Evolutionary conservation across 2,329 filamentous ascomycete genomes (phyloP).

Genomic region (Epicoccum nigrum): DNA sequence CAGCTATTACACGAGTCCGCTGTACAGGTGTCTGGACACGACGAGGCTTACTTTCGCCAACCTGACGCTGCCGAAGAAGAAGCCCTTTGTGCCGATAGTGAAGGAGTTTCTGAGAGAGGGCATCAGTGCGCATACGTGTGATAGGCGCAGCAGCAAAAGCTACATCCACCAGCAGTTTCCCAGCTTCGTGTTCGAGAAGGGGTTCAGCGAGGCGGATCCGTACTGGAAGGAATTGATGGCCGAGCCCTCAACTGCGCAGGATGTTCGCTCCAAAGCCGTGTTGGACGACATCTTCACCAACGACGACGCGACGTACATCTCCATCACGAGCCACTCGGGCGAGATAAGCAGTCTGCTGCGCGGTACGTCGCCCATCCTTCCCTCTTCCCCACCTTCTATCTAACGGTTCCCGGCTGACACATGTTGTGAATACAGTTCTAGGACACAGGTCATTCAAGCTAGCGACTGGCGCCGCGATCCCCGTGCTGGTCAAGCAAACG

Average conservation of each 20-base stretch:
- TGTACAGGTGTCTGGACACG: constrained; percentile 68
- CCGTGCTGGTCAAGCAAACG: constrained; percentile 68
- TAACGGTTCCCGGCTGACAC: no score
- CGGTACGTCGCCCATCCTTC: no score
- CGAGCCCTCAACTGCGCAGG: constrained; percentile 59
- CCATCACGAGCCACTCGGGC: constrained; percentile 64
- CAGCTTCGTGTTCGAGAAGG: constrained; percentile 62
- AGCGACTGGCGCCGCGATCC: constrained; percentile 71
- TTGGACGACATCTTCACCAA: constrained; percentile 61
- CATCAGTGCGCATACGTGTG: constrained; percentile 72
- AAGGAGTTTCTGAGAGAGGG: constrained; percentile 71
- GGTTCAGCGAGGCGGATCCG: constrained; percentile 65
- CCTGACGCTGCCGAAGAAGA: constrained; percentile 58
- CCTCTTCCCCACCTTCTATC: no score
- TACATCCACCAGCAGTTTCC: constrained; percentile 62
- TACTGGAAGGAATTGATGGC: constrained; percentile 58
- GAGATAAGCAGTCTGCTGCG: constrained; percentile 62
- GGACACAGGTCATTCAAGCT: constrained; percentile 67
- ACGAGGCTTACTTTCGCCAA: constrained; percentile 65
- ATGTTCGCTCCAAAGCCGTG: constrained; percentile 52
- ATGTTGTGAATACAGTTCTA: constrained; percentile 51
- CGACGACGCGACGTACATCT: constrained; percentile 57
- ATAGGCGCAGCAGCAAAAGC: constrained; percentile 63
- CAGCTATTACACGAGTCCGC: constrained; percentile 68
- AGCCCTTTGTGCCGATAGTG: constrained; percentile 63